Base-by-base conservation (phyloP, 2,329 filamentous ascomycete species). In the Fusarium siculi region DNA sequence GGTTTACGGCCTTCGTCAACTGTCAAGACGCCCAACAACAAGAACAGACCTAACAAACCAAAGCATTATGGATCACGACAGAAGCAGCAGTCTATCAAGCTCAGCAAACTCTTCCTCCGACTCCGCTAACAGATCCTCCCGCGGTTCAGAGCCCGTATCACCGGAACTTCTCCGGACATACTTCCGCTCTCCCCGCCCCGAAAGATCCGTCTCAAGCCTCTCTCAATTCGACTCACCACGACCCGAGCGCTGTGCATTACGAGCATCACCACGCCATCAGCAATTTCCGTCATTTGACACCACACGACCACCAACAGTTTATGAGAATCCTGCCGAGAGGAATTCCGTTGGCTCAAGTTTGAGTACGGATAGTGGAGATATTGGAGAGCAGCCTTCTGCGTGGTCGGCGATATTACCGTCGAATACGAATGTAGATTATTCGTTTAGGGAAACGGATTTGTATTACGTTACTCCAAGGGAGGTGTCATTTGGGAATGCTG, bases 391-490 rank as follows among this genome's bases (percentile, higher is more conserved):
- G n/a, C 55, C 46, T 1, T 55, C 55, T 28, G 46, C 49, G 15
- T 74, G 67, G 65, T 63, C 70, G 28, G 43, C 63, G 46, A 66
- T 73, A 23, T 62, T 62, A 5, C 69, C 66, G 9, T 68, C 67
- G 14, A 70, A 68, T 32, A 66, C 67, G 12, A 78, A 76, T 58
- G 75, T 76, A 12, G 81, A 83, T 57, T 83, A 83, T 44, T 81
- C 81, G 0, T 80, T 83, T 25, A 77, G 81, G 16, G 81, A 83
- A 59, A 76, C 79, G 1, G 81, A 83, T 50, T 67, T 82, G 15
- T 82, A 80, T 50, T 83, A 82, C 49, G 59, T 61, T 3, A 74
- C 55, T 39, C 75, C 75, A 4, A 60, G 75, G 19, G 63, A 61
- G 32, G 56, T 77, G 7, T 70, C 72, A 0, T 77, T 77, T 46